These are phyloP conservation scores for Pythium monospermum DNA, from an alignment of 352 stramenopile species.

Conservation along the genomic window DNA sequence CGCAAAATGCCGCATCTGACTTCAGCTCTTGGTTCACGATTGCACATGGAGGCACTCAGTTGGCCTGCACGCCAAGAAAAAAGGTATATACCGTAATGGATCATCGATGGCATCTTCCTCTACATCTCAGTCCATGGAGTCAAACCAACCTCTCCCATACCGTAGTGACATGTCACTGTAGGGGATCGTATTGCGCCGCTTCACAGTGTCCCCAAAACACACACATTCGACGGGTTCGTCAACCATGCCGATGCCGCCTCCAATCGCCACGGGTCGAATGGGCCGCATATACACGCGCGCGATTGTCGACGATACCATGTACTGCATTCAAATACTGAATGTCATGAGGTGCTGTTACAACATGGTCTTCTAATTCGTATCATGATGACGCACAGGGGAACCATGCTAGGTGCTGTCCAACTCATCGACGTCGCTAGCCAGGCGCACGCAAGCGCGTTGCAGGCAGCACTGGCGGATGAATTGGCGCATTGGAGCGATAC, in stretches of 20 bases:
- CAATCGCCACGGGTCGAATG: conserved; percentile 13
- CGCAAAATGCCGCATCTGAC: too few species aligned
- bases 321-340: background rate
- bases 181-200: background rate
- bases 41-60: too few species aligned
- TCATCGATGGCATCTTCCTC: too few species aligned
- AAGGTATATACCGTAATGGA: too few species aligned
- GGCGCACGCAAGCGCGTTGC: background rate
- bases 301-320: conserved; percentile 12
- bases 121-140: too few species aligned
- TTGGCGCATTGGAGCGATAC: conserved; percentile 1
- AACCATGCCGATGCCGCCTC: background rate
- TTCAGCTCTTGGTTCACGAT: too few species aligned
- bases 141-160: background rate
- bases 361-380: too few species aligned
- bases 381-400: background rate
- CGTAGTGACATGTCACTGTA: background rate
- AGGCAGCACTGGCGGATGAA: conserved; percentile 1
- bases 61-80: too few species aligned
- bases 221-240: too few species aligned
- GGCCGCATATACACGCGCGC: conserved; percentile 2
- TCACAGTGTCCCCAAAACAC: background rate
- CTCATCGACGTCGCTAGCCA: background rate
- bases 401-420: conserved; percentile 12
- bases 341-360: background rate